phyloP scores from a whole-genome alignment of 176 grass and related monocot genomes.

The Cymbopogon citratus region DNA sequence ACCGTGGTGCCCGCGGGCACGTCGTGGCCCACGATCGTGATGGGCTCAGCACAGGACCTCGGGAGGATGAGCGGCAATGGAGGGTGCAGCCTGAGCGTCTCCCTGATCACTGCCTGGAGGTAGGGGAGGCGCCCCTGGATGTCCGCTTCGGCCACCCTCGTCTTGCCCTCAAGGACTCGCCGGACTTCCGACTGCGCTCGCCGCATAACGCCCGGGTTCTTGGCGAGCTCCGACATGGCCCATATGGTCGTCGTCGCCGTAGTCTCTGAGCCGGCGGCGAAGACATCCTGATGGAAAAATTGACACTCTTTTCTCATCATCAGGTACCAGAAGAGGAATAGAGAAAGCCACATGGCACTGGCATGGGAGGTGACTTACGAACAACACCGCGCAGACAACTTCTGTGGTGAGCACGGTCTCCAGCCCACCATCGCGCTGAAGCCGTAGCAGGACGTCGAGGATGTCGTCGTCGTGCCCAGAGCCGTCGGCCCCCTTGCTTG shows the following conservation, averaged over 20 bases:
- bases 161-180: neutral
- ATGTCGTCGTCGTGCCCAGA: neutral
- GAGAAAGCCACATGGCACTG: neutral
- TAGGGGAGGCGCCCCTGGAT: conserved; percentile 22
- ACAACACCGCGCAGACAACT: neutral
- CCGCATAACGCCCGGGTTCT: neutral
- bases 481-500: neutral
- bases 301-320: too few relatives aligned
- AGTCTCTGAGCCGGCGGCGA: conserved; percentile 7
- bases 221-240: conserved; percentile 46
- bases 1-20: neutral
- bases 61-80: conserved; percentile 36
- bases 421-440: neutral
- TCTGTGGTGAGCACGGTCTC: neutral
- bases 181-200: conserved; percentile 26
- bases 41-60: neutral
- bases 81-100: conserved; percentile 39
- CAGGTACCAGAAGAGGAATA: neutral
- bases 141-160: neutral
- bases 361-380: neutral
- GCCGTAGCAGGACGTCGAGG: conserved; percentile 11
- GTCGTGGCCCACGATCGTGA: conserved; percentile 27
- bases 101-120: conserved; percentile 40
- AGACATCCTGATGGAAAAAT: too few relatives aligned
- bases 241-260: conserved; percentile 22